These are phyloP conservation scores for Hypoxylon trugodes DNA, from an alignment of 495 filamentous ascomycete species.

Conservation along the genomic window DNA sequence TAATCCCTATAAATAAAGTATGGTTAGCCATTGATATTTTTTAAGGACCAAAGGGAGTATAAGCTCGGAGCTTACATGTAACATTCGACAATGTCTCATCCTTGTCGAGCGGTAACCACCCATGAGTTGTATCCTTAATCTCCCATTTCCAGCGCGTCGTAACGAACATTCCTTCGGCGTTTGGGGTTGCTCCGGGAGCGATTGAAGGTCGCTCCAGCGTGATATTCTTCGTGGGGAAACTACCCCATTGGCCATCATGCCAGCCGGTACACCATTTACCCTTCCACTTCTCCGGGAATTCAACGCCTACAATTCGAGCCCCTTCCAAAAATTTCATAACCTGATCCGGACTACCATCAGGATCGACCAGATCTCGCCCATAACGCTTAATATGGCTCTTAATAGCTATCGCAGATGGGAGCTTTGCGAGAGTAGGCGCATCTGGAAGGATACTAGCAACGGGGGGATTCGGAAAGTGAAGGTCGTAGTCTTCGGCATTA, in stretches of 20 bases:
- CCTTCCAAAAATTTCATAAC: conserved; percentile 55
- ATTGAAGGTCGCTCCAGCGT: conserved; percentile 45
- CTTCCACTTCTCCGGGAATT: conserved; percentile 55
- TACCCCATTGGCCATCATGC: conserved; percentile 55
- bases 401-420: conserved; percentile 45
- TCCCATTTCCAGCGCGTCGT: conserved; percentile 56
- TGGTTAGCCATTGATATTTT: conserved; percentile 7
- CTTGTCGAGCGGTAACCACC: conserved; percentile 54
- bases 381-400: conserved; percentile 47
- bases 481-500: conserved; percentile 48
- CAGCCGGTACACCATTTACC: conserved; percentile 57
- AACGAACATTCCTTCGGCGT: conserved; percentile 44
- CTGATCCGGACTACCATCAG: conserved; percentile 46
- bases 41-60: background rate
- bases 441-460: conserved; percentile 45
- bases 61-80: conserved; percentile 40
- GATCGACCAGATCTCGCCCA: conserved; percentile 43
- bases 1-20: conserved; percentile 30
- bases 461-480: conserved; percentile 51
- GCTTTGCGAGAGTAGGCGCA: conserved; percentile 34
- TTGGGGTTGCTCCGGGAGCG: conserved; percentile 5
- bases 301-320: conserved; percentile 53
- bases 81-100: conserved; percentile 54
- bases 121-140: conserved; percentile 11
- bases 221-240: conserved; percentile 52